Conservation (phyloP, 2,329 filamentous ascomycete genomes). For the Delphinella strobiligena region DNA sequence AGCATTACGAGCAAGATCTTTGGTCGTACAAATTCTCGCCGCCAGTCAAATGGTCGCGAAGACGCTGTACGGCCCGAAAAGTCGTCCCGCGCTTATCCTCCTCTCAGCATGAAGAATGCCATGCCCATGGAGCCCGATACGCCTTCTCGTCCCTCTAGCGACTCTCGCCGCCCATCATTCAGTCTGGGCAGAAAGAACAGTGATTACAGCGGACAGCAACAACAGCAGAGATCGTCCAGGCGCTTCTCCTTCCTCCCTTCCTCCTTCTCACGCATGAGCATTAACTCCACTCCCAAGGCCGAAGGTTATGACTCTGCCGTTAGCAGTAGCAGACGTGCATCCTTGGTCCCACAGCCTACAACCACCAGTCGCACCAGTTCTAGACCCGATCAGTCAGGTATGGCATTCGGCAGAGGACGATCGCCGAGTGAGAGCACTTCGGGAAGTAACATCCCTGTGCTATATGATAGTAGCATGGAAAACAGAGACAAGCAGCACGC, state of each 20-base stretch:
- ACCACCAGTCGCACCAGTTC: too few species aligned
- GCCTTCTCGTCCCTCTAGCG: conserved; percentile 35
- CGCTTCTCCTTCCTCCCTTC: conserved; percentile 40
- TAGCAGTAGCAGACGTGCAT: conserved; percentile 23
- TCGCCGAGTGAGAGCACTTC: conserved; percentile 32
- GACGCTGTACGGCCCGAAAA: conserved; percentile 33
- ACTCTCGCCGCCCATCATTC: conserved; percentile 38
- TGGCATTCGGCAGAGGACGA: conserved; percentile 32
- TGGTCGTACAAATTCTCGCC: conserved; percentile 46
- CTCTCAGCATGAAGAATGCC: conserved; percentile 75
- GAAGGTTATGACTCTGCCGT: conserved; percentile 24
- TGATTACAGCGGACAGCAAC: conserved; percentile 20
- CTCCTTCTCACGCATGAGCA: conserved; percentile 34
- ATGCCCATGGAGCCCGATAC: conserved; percentile 43
- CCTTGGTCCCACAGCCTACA: too few species aligned
- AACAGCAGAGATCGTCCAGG: conserved; percentile 23
- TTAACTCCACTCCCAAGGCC: conserved; percentile 21
- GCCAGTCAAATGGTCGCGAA: conserved; percentile 16
- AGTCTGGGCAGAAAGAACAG: conserved; percentile 36
- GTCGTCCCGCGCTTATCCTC: conserved; percentile 66
- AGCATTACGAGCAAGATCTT: conserved; percentile 70
- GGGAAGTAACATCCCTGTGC: conserved; percentile 29
- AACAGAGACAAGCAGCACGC: neutral
- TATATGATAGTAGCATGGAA: conserved; percentile 25
- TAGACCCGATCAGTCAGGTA: too few species aligned